A percentile compares a stretch with the other conserved stretches of the same genome.
Conservation (phyloP, 306 rosid genomes). For the Comarum palustre region DNA sequence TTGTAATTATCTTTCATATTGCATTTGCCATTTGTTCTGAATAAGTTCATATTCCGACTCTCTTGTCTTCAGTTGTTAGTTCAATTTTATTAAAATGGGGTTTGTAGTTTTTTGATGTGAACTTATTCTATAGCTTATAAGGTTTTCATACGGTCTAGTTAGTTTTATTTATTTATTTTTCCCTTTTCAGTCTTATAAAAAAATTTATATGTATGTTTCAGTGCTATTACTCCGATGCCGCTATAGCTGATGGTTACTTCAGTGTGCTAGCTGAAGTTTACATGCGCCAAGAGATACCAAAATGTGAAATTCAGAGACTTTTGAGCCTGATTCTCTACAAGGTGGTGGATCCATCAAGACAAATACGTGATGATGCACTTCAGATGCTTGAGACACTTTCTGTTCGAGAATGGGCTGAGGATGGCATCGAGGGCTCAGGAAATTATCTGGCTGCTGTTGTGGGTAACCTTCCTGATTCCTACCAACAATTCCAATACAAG, state of each 20-base stretch:
- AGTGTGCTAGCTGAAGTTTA: conserved; percentile 99
- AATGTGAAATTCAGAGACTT: conserved; percentile 96
- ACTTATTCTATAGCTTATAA: not conserved
- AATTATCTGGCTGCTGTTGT: conserved; percentile 99
- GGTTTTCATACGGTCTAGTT: not conserved
- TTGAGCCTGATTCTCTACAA: conserved; percentile 94
- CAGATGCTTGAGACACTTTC: conserved; percentile 99
- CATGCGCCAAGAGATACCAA: conserved; percentile 99
- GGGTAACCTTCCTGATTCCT: conserved; percentile 99
- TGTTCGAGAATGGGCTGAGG: conserved; percentile 98
- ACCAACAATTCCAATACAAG: conserved; percentile 98
- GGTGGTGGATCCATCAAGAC: conserved; percentile 98
- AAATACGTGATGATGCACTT: conserved; percentile 99
- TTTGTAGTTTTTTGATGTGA: not conserved
- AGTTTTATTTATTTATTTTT: conserved; percentile 11
- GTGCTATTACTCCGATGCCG: conserved; percentile 96
- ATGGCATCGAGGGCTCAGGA: conserved; percentile 92
- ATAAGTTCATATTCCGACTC: not conserved
- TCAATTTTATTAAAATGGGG: not conserved
- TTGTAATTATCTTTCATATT: not conserved
- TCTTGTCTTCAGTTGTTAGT: conserved; percentile 2
- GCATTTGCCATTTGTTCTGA: not conserved
- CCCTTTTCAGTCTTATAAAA: not conserved
- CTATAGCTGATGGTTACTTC: conserved; percentile 99
- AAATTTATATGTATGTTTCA: conserved; percentile 31